Evolutionary conservation across 2,329 filamentous ascomycete species (phyloP), one percentile per base, ranked within the genome.

Genomic region (Fusarium stilboides): DNA sequence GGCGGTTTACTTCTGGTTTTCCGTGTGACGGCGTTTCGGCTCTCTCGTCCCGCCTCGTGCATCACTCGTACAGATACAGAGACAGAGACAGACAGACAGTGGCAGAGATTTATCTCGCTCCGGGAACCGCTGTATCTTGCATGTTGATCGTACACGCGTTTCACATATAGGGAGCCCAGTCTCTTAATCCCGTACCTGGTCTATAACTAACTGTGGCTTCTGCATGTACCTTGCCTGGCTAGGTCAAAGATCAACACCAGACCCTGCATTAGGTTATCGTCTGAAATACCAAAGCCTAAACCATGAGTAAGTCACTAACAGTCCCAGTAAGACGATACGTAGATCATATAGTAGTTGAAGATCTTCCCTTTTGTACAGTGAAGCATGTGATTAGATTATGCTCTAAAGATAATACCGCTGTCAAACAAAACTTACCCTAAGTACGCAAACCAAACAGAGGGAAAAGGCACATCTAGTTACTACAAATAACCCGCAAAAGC

Each of bases 81-180:
- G 42, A 37, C 22, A 46, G 14, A 42, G 22, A n/a, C n/a, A n/a
- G n/a, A n/a, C n/a, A n/a, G n/a, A n/a, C n/a, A n/a, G n/a, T n/a
- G n/a, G n/a, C n/a, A n/a, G n/a, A 45, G 40, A 56, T 34, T 58
- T 46, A 53, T 64, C 53, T 64, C 65, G 63, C 47, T 60, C 54
- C 36, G 45, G 24, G 40, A 52, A 45, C 36, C 45, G 42, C 50
- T 61, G 49, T 26, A 67, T 62, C 64, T 67, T 53, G 64, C 64
- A 67, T 62, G 34, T 59, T 60, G 40, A 67, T 67, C 37, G 53
- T 46, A 58, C 62, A 61, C 37, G 42, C 50, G 66, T 63, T 67
- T 63, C 62, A 43, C 45, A 36, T 56, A 59, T 24, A 44, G 49
- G 49, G 20, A 34, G 51, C 51, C 28, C 28, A 19, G 26, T 7